Evolutionary conservation across 176 grass and related monocot genomes (phyloP).

Genomic region (Puya raimondii): DNA sequence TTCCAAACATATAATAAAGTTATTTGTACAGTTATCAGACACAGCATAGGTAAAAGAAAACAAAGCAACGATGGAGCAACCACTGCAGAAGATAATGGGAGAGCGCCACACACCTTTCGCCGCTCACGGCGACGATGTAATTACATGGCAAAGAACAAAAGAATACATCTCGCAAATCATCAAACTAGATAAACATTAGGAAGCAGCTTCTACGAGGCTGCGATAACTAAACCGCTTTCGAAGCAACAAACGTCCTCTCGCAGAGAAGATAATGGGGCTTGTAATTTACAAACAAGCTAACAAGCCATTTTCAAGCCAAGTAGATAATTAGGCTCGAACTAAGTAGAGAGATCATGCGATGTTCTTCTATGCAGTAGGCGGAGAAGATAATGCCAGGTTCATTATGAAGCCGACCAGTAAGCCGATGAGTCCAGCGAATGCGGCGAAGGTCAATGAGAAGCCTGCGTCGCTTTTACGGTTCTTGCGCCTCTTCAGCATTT

Average conservation of each 20-base stretch:
- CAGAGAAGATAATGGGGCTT: background rate
- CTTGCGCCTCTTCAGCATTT: slow-evolving; percentile 59
- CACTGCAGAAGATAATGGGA: background rate
- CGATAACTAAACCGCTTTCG: background rate
- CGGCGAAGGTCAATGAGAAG: slow-evolving; percentile 73
- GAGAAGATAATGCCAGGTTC: slow-evolving; percentile 61
- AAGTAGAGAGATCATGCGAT: too few species aligned
- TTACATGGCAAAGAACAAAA: slow-evolving; percentile 2
- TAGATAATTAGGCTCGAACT: background rate
- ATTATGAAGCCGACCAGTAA: slow-evolving; percentile 67
- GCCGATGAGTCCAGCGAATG: slow-evolving; percentile 71
- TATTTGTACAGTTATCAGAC: too few species aligned
- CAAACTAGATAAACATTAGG: background rate
- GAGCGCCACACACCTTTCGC: background rate
- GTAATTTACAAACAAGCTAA: background rate
- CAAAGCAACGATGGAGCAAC: background rate
- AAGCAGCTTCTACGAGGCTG: background rate
- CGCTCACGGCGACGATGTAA: background rate
- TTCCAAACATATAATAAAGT: too few species aligned
- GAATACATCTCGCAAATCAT: background rate
- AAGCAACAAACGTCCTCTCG: background rate
- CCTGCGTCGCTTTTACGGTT: slow-evolving; percentile 49
- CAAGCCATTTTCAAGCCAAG: background rate
- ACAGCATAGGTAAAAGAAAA: background rate
- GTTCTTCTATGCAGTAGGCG: slow-evolving; percentile 29